Evolutionary conservation across 2,329 filamentous ascomycete genomes (phyloP), one percentile per base, ranked within the genome.

Genomic region (Phialophora chinensis): DNA sequence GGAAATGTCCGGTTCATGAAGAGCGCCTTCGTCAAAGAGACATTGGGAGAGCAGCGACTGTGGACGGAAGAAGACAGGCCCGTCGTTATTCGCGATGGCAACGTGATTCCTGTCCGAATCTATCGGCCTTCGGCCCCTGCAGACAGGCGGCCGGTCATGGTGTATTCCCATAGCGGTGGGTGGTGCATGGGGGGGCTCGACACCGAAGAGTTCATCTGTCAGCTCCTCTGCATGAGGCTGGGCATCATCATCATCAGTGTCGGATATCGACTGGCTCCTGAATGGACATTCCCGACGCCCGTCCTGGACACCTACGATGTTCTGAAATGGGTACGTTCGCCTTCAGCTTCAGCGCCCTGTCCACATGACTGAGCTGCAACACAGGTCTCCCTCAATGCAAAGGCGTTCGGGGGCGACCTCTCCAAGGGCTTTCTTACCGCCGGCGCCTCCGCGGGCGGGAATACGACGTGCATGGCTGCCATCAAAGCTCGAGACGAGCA

Each of bases 221-320:
- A 49, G 29, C 53, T 69, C 17, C 53, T 67, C 14, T 64, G 60
- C 25, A 58, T 61, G 33, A 69, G 58, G 52, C 38, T 64, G 42
- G 58, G 60, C 14, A 69, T 69, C 7, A 54, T 71, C 20, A 55
- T 70, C 25, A 60, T 71, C 55, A 69, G 62, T 53, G 63, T 71
- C 35, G 71, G 54, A 53, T 71, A 71, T 44, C 68, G 69, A 4
- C 63, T 72, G 17, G 64, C 68, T n/a, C 71, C 71, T 17, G 71
- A 70, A 38, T 55, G 63, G 31, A 38, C 44, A 3, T 71, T 62
- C 63, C 69, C 62, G 1, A 65, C 72, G 0, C 68, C 69, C 0
- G 71, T 73, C 44, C 71, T 72, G 42, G 73, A 75, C 31, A 72
- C 69, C 11, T 76, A 74, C 73, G 72, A 74, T 38, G 66, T 72